Base-by-base conservation (phyloP, 495 filamentous ascomycete genomes). In the Annulohypoxylon maeteangense region DNA sequence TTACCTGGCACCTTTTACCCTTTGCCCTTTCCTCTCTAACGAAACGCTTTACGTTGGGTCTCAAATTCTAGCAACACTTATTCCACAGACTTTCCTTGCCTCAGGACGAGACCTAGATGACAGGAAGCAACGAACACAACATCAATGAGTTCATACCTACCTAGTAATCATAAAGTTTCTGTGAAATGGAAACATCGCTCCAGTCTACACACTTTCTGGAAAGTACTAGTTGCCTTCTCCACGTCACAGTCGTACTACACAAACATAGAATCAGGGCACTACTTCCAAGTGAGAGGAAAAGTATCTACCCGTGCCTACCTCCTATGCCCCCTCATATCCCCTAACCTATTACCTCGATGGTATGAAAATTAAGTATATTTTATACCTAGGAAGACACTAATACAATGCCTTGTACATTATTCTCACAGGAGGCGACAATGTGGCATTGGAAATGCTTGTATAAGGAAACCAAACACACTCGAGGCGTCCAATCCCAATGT, bases 171-270 rank as follows among this genome's bases (percentile, higher is more conserved):
- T 54, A 5, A 40, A 16, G 18, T 27, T 40, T 12, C 34, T 7
- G 18, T 4, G 6, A 16, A 29, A 12, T n/a, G 38, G 8, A 65
- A n/a, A 36, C 10, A 23, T 45, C 31, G 38, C 36, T 47, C 7
- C 14, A 61, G 16, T 31, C 5, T 31, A 29, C 38, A 5, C 12
- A 25, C 16, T 42, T 32, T 53, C 22, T 44, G 18, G 50, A 66
- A 50, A 47, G 40, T 51, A 2, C 32, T 25, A 4, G 4, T 18
- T 48, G n/a, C 4, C 36, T 4, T 27, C 3, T 42, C 29, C 38
- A 71, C 68, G 63, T 57, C 59, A 63, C 59, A 44, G 29, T 66
- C 51, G 58, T 59, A 54, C 16, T 23, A 71, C 45, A 20, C 58
- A 63, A 71, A 48, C 57, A 67, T 34, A 38, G 38, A 54, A 32